Evolutionary conservation across 345 rosid species (phyloP), one percentile per base, ranked within the genome.

Genomic region (Eucalyptus marginata): DNA sequence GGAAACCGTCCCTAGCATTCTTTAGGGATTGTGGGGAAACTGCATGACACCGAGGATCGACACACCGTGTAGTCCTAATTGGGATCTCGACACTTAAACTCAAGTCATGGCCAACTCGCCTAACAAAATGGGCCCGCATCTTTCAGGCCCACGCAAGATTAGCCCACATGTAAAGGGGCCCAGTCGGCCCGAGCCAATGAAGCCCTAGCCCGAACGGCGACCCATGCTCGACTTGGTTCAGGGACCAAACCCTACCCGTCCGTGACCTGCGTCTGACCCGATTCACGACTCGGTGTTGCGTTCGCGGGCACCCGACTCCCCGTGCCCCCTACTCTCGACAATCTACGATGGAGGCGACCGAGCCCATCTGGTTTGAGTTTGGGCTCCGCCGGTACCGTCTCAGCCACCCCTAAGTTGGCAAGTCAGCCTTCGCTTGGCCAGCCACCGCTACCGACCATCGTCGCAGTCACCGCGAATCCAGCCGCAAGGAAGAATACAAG

Each of bases 231-330:
- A 51, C 54, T 3, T 3, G 1, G 0, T 51, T 51, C 1, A 20
- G 0, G 54, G 54, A 6, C 54, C 4, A 51, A 51, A 51, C 54
- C 22, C 2, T 51, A 51, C 1, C 0, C 4, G 0, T 51, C 0
- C 1, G 18, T 51, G 54, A 51, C 22, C 0, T 1, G 0, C 1
- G 8, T 16, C 8, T 3, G 0, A 16, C 54, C 0, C 2, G 8
- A 0, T 51, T 51, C 54, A 16, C 0, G 0, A 51, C 54, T 3
- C 2, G 2, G 4, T 4, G 1, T 51, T 4, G 0, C 0, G 0
- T 51, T 51, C 4, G 0, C 2, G 16, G 8, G n/a, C n/a, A 49
- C 51, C 3, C 51, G 0, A 51, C 54, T 51, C 54, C 54, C 52
- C 52, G 2, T 16, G 54, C 54, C 8, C 54, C 54, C 16, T 16